These are phyloP conservation scores for Alloascoidea hylecoeti DNA, from an alignment of 805 yeast species.

Conservation along the genomic window DNA sequence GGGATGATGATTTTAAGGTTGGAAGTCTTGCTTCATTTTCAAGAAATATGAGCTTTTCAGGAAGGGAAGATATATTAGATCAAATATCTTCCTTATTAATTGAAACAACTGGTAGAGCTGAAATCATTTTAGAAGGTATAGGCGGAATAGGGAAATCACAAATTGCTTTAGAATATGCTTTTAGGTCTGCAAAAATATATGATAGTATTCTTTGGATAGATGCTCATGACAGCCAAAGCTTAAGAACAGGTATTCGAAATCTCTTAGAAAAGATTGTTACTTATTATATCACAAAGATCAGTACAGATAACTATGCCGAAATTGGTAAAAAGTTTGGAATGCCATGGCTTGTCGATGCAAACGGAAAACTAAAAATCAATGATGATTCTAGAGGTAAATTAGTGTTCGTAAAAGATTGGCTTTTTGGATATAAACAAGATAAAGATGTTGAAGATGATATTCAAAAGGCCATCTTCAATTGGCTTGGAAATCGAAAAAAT, in stretches of 20 bases:
- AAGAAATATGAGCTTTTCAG: background rate
- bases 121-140: background rate
- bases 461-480: background rate
- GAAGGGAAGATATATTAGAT: background rate
- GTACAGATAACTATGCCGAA: background rate
- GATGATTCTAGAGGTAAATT: too few species aligned
- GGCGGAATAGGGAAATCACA: background rate
- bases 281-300: background rate
- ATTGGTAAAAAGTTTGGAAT: background rate
- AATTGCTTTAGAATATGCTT: constrained; percentile 1
- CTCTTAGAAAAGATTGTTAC: background rate
- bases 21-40: background rate
- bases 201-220: background rate
- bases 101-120: too few species aligned
- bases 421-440: too few species aligned
- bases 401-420: too few species aligned
- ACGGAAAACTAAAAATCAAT: too few species aligned
- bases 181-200: background rate
- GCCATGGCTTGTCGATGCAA: background rate
- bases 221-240: background rate
- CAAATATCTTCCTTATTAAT: too few species aligned
- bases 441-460: background rate
- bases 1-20: background rate
- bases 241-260: background rate
- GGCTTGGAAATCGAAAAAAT: background rate